Evolutionary conservation across 257 asterid species (phyloP), one percentile per base, ranked within the genome.

Genomic region (Solanum rostratum): DNA sequence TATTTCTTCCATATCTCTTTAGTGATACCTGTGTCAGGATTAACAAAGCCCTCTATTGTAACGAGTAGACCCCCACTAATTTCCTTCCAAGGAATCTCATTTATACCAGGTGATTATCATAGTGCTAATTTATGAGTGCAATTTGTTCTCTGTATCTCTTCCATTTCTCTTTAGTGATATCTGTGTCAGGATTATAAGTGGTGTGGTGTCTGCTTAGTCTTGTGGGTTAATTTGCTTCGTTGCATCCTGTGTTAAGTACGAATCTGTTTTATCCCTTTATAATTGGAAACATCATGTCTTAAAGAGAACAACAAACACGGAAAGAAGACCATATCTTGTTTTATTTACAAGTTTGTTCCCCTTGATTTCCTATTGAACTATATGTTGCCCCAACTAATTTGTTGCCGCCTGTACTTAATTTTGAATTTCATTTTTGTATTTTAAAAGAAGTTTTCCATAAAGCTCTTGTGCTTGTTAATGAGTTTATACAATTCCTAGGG

Each of bases 11-110:
- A 66, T 68, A 27, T 33, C 76, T 33, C 27, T 68, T 30, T 46
- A 30, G 74, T 66, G 46, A 8, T 68, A 33, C 49, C 24, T 15
- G 57, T 74, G 60, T 76, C 43, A 46, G 81, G 43, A 76, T 74
- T 96, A 88, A 94, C 97, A 62, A 96, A 96, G 88, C 98, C 99
- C 59, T 90, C 88, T 88, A 85, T 84, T 18, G 93, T 96, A 87
- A 88, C 85, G 86, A 89, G 84, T 88, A 93, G 89, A 59, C 99
- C 98, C 78, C 98, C 98, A 41, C 88, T 89, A 83, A 86, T 90
- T 85, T 66, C 90, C 73, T 96, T 90, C 88, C 91, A 88, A 59
- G 96, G 91, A 86, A 88, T 96, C 93, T 84, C 97, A 53, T 96
- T 96, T 86, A 85, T 79, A 79, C 98, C 99, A 80, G 99, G 99